Base-by-base conservation (phyloP, 2,329 filamentous ascomycete genomes). In the Sporothrix euskadiensis region DNA sequence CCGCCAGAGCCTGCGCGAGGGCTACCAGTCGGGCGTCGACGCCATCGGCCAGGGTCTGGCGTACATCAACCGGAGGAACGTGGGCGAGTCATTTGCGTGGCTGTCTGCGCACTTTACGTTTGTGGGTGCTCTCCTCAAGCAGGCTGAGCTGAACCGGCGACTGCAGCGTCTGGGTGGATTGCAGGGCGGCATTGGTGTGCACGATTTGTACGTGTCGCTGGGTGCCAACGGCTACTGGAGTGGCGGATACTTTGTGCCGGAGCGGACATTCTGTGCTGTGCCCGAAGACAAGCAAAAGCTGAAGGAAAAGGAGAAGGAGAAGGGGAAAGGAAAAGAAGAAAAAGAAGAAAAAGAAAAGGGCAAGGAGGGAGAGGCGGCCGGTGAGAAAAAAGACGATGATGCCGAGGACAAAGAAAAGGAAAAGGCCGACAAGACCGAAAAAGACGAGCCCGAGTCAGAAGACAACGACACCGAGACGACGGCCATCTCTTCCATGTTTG, bases 41-140 rank as follows among this genome's bases (percentile, higher is more conserved):
- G 81, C 84, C 2, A 80, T 87, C 32, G 85, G 85, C 14, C 85
- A 88, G 74, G 87, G 86, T 1, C 82, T 88, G 9, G 86, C 86
- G 12, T 88, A 89, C 75, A 83, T 89, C 79, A 88, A 88, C 78
- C 83, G 86, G 7, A 86, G 87, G 16, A 88, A 86, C 57, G 86
- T 89, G 1, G 90, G 90, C 2, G 87, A 89, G 72, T 92, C 93
- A 0, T 91, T 93, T 76, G 88, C 86, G 22, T 97, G 93, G 90
- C 88, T 94, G 4, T 90, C 91, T 0, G 92, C 91, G 19, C 94
- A 97, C 80, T 88, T 97, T 70, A 92, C 93, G 49, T 97, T 97
- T 78, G 91, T 97, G 1, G 93, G 93, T 0, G 91, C 92, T 63
- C 85, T 97, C 1, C 87, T 94, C 76, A 90, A 92, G 71, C 89